Percentiles rank a stretch among this genome's conserved stretches.
These are phyloP conservation scores for Trichoderma oligosporum DNA, from an alignment of 2,329 filamentous ascomycete species.

Conservation along the genomic window DNA sequence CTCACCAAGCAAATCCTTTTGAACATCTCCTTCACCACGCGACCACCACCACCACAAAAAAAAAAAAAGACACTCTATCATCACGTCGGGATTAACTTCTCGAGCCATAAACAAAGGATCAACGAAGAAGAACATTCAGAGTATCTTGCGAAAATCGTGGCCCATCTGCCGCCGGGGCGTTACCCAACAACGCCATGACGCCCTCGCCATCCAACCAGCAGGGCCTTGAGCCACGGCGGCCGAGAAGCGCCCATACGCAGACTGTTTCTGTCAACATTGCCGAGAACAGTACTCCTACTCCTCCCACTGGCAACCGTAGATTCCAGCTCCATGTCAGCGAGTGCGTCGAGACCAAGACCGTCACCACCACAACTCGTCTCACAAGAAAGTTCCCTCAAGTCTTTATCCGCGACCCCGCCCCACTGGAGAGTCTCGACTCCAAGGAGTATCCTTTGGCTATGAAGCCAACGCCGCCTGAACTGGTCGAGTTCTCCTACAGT, in stretches of 20 bases:
- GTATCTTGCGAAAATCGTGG: not conserved
- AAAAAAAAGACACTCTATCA: not conserved
- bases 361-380: constrained; percentile 90
- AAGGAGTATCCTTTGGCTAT: constrained; percentile 87
- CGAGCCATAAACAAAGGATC: too few species aligned
- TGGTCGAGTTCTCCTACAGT: constrained; percentile 74
- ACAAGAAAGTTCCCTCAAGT: constrained; percentile 82
- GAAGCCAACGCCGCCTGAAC: constrained; percentile 73
- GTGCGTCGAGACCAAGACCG: constrained; percentile 64
- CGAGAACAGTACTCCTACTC: constrained; percentile 37
- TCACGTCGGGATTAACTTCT: too few species aligned
- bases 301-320: constrained; percentile 34
- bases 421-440: constrained; percentile 69
- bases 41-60: not conserved
- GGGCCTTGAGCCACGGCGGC: constrained; percentile 36
- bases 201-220: constrained; percentile 38
- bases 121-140: too few species aligned
- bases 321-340: constrained; percentile 59
- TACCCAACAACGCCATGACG: constrained; percentile 33
- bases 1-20: not conserved
- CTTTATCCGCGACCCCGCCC: constrained; percentile 67
- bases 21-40: not conserved
- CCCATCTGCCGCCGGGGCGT: constrained; percentile 20
- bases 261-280: constrained; percentile 48
- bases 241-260: constrained; percentile 36